phyloP scores from a whole-genome alignment of 192 early-diverging fungal species.

The Chytriomyces sp. region DNA sequence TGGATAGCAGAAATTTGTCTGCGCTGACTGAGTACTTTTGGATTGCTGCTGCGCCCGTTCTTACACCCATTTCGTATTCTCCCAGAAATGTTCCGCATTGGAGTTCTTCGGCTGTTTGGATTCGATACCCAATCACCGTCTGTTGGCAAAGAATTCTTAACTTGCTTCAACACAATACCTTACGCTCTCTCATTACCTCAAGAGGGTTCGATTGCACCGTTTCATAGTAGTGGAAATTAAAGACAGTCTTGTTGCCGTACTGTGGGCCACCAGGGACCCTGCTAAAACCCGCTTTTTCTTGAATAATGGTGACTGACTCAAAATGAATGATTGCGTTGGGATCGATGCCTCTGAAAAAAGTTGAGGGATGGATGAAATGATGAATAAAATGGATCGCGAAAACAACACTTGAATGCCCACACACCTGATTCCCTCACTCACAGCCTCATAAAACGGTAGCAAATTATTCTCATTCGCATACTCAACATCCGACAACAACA shows the following conservation, averaged over 20 bases:
- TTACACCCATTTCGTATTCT: conserved; percentile 34
- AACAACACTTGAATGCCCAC: no score
- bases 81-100: conserved; percentile 26
- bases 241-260: conserved; percentile 8
- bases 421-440: no score
- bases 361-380: conserved; percentile 35
- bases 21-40: neutral
- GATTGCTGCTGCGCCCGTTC: conserved; percentile 2
- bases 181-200: neutral
- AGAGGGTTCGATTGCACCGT: neutral
- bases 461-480: conserved; percentile 50
- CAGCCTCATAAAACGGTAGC: conserved; percentile 53
- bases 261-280: conserved; percentile 2
- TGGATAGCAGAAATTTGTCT: conserved; percentile 11
- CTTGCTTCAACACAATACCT: neutral
- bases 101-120: conserved; percentile 11
- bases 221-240: conserved; percentile 19
- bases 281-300: conserved; percentile 15
- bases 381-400: no score
- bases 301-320: conserved; percentile 34
- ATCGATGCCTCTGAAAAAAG: conserved; percentile 56
- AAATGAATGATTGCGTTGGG: conserved; percentile 58
- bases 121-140: conserved; percentile 34
- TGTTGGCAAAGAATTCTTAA: neutral
- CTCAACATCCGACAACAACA: conserved; percentile 50